Conservation (phyloP, 2,329 filamentous ascomycete species). For the Rhynchosporium graminicola region DNA sequence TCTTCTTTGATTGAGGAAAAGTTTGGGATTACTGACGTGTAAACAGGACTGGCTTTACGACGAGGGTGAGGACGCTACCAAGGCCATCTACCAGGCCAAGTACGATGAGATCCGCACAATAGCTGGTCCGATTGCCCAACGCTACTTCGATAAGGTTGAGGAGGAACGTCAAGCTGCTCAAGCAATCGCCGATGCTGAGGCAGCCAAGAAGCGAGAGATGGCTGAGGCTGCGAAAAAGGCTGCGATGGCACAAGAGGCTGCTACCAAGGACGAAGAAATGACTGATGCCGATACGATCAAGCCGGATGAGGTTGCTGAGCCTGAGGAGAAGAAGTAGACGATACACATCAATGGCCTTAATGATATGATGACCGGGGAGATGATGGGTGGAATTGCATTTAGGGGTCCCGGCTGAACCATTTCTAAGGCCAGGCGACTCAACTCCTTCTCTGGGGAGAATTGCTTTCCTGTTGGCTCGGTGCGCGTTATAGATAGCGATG, state of each 20-base stretch:
- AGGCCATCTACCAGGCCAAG: constrained; percentile 92
- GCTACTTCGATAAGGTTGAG: constrained; percentile 93
- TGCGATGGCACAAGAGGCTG: constrained; percentile 44
- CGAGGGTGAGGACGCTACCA: constrained; percentile 90
- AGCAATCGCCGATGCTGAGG: constrained; percentile 58
- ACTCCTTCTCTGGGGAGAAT: constrained; percentile 17
- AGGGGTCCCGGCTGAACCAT: neutral
- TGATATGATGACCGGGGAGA: constrained; percentile 31
- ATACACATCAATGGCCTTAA: constrained; percentile 21
- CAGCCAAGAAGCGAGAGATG: constrained; percentile 52
- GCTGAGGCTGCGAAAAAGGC: constrained; percentile 47
- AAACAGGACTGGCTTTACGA: constrained; percentile 95
- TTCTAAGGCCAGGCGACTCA: constrained; percentile 8
- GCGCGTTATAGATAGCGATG: constrained; percentile 31
- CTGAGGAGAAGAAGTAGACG: constrained; percentile 36
- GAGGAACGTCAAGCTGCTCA: constrained; percentile 77
- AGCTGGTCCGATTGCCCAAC: constrained; percentile 87
- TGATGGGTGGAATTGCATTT: constrained; percentile 23
- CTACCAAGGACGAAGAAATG: constrained; percentile 61
- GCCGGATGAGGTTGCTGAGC: constrained; percentile 46
- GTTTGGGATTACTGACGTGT: constrained; percentile 27
- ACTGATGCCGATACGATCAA: constrained; percentile 58
- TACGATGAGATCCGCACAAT: constrained; percentile 92
- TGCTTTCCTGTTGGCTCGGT: constrained; percentile 25
- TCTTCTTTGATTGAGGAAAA: neutral